A percentile compares a stretch with the other conserved stretches of the same genome.
These are phyloP conservation scores for Mollisia scopiformis DNA, from an alignment of 2,329 filamentous ascomycete species.

Conservation along the genomic window DNA sequence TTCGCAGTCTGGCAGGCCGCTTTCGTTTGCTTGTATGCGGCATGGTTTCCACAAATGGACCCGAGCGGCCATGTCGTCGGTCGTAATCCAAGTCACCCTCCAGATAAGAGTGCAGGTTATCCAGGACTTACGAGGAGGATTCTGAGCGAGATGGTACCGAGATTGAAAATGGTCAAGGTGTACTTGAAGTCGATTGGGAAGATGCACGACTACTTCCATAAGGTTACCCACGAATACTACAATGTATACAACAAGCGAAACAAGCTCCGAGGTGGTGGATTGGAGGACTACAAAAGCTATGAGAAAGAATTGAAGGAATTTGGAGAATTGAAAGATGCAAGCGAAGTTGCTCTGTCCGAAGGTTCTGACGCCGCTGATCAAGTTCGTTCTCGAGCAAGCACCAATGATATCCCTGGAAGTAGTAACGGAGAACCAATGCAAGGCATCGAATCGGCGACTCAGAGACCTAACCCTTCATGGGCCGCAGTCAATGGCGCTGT, in stretches of 20 bases:
- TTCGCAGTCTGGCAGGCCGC: constrained; percentile 70
- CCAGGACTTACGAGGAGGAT: constrained; percentile 51
- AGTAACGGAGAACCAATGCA: constrained; percentile 36
- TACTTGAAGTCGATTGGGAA: constrained; percentile 57
- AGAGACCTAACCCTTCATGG: too few relatives aligned
- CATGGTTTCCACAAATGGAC: constrained; percentile 72
- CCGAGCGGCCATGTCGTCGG: constrained; percentile 53
- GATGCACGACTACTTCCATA: constrained; percentile 56
- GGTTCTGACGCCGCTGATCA: constrained; percentile 30
- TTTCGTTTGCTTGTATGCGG: constrained; percentile 67
- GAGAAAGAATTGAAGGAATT: constrained; percentile 55
- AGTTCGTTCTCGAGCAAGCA: constrained; percentile 31
- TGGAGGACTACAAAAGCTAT: constrained; percentile 58
- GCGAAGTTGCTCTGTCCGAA: constrained; percentile 25
- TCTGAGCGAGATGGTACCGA: constrained; percentile 52
- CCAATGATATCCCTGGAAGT: constrained; percentile 28
- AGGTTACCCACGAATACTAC: constrained; percentile 49
- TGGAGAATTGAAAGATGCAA: constrained; percentile 41
- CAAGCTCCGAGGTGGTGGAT: constrained; percentile 48
- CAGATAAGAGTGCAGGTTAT: constrained; percentile 11
- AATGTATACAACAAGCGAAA: constrained; percentile 39
- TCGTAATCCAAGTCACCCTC: background rate
- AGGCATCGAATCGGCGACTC: constrained; percentile 31
- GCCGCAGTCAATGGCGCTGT: constrained; percentile 33
- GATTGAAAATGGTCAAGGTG: constrained; percentile 58